Base-by-base conservation (phyloP, 2,329 filamentous ascomycete species). In the Epichloe sylvatica region DNA sequence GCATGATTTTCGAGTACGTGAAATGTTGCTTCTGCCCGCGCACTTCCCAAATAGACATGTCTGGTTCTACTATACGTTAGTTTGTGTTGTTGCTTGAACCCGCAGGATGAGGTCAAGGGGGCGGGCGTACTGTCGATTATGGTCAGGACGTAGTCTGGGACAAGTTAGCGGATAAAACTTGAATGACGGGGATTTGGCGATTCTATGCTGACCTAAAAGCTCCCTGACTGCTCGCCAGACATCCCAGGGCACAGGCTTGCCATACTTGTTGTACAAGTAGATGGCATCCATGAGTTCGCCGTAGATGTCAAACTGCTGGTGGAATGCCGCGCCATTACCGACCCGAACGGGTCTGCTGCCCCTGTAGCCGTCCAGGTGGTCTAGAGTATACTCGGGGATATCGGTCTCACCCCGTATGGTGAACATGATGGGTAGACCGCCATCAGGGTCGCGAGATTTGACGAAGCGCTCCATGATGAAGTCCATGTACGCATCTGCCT, bases 11-110 rank as follows among this genome's bases (percentile, higher is more conserved):
- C n/a, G 81, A 86, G 65, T 89, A 90, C 13, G 82, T 78, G 56
- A 88, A 90, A 59, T 87, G 78, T 63, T 88, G 84, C 60, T 84
- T 84, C 58, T 80, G 70, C 55, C 84, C 84, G 40, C 84, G 77
- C 5, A 87, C 84, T 62, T 90, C 85, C 85, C 84, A 89, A 57
- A 89, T 90, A 3, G 83, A 87, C 83, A 88, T 88, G 60, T 90
- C 84, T 12, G 80, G 78, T 41, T 81, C 73, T 75, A 44, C 12
- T 51, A 56, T 49, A 23, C 15, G 3, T 30, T 30, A 30, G 6
- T 17, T 52, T 33, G 17, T 35, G 3, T 33, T 11, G 5, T 23
- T 12, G 33, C 30, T 8, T n/a, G 25, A 9, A 17, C 30, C 30
- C 30, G 30, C 30, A 38, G 8, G 15, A n/a, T 25, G n/a, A 19